Percentiles rank a stretch among this genome's conserved stretches.
These are phyloP conservation scores for Flaveria ramosissima DNA, from an alignment of 129 eudicot genomes.

Conservation along the genomic window DNA sequence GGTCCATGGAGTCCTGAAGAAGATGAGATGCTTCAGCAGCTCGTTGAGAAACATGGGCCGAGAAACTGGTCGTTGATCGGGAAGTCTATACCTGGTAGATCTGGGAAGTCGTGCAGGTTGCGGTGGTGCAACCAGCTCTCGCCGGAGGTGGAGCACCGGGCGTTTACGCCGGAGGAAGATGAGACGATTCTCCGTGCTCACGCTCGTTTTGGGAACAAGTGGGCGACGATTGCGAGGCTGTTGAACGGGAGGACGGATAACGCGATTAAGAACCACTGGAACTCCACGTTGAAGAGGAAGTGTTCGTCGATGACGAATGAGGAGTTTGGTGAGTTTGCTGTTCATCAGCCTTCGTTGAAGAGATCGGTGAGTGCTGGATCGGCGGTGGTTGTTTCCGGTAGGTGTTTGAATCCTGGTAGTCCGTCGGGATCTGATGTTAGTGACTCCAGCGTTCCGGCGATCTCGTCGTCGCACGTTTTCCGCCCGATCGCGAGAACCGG, in stretches of 20 bases:
- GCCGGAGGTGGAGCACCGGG: constrained; percentile 87
- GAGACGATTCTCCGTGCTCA: constrained; percentile 83
- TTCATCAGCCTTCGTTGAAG: constrained; percentile 56
- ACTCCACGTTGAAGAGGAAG: constrained; percentile 76
- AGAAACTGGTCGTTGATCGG: constrained; percentile 88
- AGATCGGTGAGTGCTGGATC: constrained; percentile 80
- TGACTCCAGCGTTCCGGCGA: constrained; percentile 50
- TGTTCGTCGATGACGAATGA: constrained; percentile 61
- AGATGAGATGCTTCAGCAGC: constrained; percentile 58
- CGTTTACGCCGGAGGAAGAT: constrained; percentile 85
- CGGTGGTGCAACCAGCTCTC: constrained; percentile 97
- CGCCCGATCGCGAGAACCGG: constrained; percentile 65
- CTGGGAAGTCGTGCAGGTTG: constrained; percentile 82
- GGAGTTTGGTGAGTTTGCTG: constrained; percentile 47
- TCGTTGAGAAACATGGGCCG: constrained; percentile 76
- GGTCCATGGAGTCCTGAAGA: constrained; percentile 99
- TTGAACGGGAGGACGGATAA: constrained; percentile 84
- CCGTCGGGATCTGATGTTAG: constrained; percentile 85
- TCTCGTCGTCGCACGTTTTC: constrained; percentile 43
- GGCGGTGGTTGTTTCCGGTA: constrained; percentile 54
- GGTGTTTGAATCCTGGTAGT: constrained; percentile 58
- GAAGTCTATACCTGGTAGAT: constrained; percentile 74
- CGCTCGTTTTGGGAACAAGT: constrained; percentile 80
- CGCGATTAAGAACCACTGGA: constrained; percentile 92
- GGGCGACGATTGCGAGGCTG: constrained; percentile 94